Percentiles rank a stretch among this genome's conserved stretches.
phyloP scores from a whole-genome alignment of 192 early-diverging fungal genomes.

The Coemansia sp. region DNA sequence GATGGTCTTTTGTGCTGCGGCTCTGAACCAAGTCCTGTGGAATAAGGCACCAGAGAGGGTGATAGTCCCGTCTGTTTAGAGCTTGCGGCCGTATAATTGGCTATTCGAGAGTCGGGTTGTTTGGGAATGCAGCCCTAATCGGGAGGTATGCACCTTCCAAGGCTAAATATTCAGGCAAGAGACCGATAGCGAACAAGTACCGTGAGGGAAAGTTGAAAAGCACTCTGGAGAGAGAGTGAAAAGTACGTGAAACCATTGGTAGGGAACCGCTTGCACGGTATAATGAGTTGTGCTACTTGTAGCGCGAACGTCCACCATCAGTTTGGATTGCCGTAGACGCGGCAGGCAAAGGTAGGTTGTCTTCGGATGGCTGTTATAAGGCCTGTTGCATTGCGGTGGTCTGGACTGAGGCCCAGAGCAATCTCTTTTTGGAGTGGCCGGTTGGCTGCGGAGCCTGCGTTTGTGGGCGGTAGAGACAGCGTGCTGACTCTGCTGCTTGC shows the following conservation, averaged over 20 bases:
- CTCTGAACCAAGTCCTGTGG: conserved; percentile 61
- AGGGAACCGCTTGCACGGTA: conserved; percentile 61
- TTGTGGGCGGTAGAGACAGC: conserved; percentile 18
- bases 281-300: background rate
- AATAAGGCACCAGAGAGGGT: conserved; percentile 72
- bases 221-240: conserved; percentile 82
- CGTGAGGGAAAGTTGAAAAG: conserved; percentile 86
- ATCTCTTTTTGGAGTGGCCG: background rate
- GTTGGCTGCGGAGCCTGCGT: background rate
- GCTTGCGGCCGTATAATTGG: conserved; percentile 8
- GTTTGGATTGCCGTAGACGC: conserved; percentile 55
- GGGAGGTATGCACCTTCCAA: conserved; percentile 80
- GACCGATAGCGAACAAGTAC: conserved; percentile 88
- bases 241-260: conserved; percentile 83
- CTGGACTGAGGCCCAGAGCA: conserved; percentile 61
- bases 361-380: conserved; percentile 60
- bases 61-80: conserved; percentile 65
- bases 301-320: conserved; percentile 25
- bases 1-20: conserved; percentile 50
- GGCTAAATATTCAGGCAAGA: conserved; percentile 79
- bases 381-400: conserved; percentile 50
- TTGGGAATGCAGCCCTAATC: conserved; percentile 74
- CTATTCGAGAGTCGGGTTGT: conserved; percentile 67
- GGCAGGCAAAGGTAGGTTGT: conserved; percentile 48
- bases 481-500: conserved; percentile 17